phyloP scores from a whole-genome alignment of 1,139 yeast species.

The Citeromyces hawaiiensis region DNA sequence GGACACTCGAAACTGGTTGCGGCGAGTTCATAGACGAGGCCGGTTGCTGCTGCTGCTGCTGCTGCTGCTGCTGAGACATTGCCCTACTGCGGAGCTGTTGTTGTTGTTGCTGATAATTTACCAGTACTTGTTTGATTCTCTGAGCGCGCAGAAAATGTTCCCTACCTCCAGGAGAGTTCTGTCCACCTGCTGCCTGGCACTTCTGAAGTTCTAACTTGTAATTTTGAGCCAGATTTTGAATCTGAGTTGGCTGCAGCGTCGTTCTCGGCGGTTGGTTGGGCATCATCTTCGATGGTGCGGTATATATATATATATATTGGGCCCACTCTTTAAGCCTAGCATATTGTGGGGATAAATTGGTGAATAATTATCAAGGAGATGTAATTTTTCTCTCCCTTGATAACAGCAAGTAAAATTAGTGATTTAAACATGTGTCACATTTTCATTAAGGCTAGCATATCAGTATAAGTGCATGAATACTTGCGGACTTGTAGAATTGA shows the following conservation, averaged over 20 bases:
- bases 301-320: background rate
- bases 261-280: conserved; percentile 11
- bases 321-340: too few relatives aligned
- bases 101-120: conserved; percentile 18
- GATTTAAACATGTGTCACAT: too few relatives aligned
- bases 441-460: too few relatives aligned
- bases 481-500: too few relatives aligned
- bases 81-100: conserved; percentile 10
- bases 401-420: too few relatives aligned
- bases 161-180: conserved; percentile 50
- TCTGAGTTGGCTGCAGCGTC: conserved; percentile 38
- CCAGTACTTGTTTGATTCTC: conserved; percentile 35
- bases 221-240: conserved; percentile 45
- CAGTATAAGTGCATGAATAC: too few relatives aligned
- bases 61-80: conserved; percentile 6
- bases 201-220: conserved; percentile 50
- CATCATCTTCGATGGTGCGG: conserved; percentile 2
- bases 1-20: conserved; percentile 2
- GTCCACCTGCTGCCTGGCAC: conserved; percentile 42
- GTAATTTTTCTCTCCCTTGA: too few relatives aligned
- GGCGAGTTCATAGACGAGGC: background rate
- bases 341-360: too few relatives aligned
- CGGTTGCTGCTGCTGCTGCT: conserved; percentile 6
- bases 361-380: too few relatives aligned
- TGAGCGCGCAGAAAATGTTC: conserved; percentile 59